Evolutionary conservation across 768 basidiomycete species (phyloP).

Genomic region (Plicaturopsis crispa): DNA sequence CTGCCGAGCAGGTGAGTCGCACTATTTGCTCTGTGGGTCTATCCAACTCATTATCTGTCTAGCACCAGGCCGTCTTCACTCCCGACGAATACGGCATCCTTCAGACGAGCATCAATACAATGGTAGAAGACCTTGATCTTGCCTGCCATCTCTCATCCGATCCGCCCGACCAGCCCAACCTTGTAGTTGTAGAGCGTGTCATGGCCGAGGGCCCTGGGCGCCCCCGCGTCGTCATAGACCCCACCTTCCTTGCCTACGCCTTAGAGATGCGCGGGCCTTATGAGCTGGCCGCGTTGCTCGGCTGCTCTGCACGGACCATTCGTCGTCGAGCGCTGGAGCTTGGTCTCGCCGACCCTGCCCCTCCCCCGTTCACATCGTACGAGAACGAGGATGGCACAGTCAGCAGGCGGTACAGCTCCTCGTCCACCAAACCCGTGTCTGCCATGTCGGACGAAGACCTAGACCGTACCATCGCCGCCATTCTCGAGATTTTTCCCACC

Average conservation of each 20-base stretch:
- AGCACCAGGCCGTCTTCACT: neutral
- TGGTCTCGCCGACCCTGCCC: conserved; percentile 14
- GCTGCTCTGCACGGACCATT: conserved; percentile 13
- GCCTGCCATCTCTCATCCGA: conserved; percentile 9
- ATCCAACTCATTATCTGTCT: neutral
- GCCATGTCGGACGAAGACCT: conserved; percentile 16
- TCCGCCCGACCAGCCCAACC: conserved; percentile 4
- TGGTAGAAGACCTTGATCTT: conserved; percentile 10
- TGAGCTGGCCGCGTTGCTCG: conserved; percentile 12
- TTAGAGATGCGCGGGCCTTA: conserved; percentile 15
- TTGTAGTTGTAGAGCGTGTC: neutral
- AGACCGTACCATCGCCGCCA: conserved; percentile 11
- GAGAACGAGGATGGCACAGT: conserved; percentile 10
- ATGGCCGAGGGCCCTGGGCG: conserved; percentile 13
- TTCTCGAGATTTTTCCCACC: conserved; percentile 16
- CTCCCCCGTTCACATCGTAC: conserved; percentile 11
- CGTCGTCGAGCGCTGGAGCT: conserved; percentile 17
- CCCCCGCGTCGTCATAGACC: conserved; percentile 20
- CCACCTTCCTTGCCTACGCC: conserved; percentile 14
- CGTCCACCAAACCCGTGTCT: conserved; percentile 12
- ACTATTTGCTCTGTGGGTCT: neutral
- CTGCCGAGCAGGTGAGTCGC: conserved; percentile 1
- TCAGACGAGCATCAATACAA: conserved; percentile 8
- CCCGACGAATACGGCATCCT: conserved; percentile 8
- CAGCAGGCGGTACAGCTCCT: conserved; percentile 4